Evolutionary conservation across 1,284 basidiomycete species (phyloP), one percentile per base, ranked within the genome.

Genomic region (Butyriboletus pseudospeciosus): DNA sequence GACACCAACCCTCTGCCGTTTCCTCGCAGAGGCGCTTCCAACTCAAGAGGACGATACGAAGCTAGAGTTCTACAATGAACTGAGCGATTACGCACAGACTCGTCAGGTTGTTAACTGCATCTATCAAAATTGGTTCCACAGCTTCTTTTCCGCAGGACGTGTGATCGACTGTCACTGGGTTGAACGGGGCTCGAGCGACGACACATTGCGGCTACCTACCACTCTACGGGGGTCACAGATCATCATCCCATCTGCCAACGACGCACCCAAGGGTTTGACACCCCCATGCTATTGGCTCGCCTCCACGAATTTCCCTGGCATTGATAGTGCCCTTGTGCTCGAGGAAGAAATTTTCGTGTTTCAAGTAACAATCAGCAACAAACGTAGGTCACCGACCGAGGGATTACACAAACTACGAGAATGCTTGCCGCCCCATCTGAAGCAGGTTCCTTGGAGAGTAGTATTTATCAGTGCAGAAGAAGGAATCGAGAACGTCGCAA

Each of bases 111-210:
- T 38, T 8, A 26, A 17, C 0, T 26, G 9, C n/a, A 41, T 59
- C 10, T 52, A 36, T 14, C 37, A 47, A 38, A 26, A 10, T 1
- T 59, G 58, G 57, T 44, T 56, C n/a, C 40, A 59, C 34, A 16
- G 9, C n/a, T 53, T 28, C 25, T 7, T 51, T 13, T 16, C 12
- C 9, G 26, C 32, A 1, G 20, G 17, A 36, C 8, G 5, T 3
- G 4, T 1, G 13, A 35, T 53, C 16, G 1, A 9, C 0, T 52
- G 37, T 36, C 28, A 39, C 0, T 39, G 35, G 32, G 12, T 12
- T 32, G 5, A 28, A 28, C 7, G 26, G 4, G 10, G 9, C 32
- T 12, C 32, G 40, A 4, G 16, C 6, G 4, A 25, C 1, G 20
- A 25, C 14, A 8, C 1, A 12, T 2, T 3, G 8, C 7, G 1